Evolutionary conservation across 23 red algal genomes (phyloP), one percentile per base, ranked within the genome.

Genomic region (Gracilaria gracilis): DNA sequence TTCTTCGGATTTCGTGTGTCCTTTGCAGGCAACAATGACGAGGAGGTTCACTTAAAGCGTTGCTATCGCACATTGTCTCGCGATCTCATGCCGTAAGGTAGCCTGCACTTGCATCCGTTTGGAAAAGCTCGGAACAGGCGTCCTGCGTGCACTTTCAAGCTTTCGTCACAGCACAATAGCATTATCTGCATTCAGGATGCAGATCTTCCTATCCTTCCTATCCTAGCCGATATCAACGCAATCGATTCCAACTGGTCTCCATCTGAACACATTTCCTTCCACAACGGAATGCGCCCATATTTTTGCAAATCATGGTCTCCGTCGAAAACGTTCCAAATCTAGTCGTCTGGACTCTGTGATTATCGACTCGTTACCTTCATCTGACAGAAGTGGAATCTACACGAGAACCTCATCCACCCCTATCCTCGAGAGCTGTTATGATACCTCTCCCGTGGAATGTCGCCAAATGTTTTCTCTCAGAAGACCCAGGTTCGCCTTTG

Each of bases 11-110:
- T 58, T 58, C 23, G 54, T 58, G 15, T 4, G 54, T 4, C 54
- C 23, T 4, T 20, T 58, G 8, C 54, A 58, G 54, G 54, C 54
- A 19, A 58, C 54, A 7, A 88, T 88, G 65, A 31, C 24, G 24
- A 88, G 75, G 67, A 19, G 57, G 44, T 51, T 47, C 65, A 88
- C 57, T 15, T 59, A 28, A 12, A 82, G 54, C 58, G 58, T 8
- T 61, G 23, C 35, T 54, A 13, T 61, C 21, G 51, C 9, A 57
- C 75, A 34, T 53, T 6, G 16, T 35, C 21, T 55, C 4, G 15
- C 14, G 3, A 50, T 53, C 6, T 8, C 38, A 4, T 50, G 31
- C 25, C 49, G 9, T 23, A 51, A 13, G 25, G 20, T 54, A 2
- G 38, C 36, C 23, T 58, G 19, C 54, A 12, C 19, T 15, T 23